Evolutionary conservation across 345 rosid species (phyloP).

Genomic region (Citrus maxima): DNA sequence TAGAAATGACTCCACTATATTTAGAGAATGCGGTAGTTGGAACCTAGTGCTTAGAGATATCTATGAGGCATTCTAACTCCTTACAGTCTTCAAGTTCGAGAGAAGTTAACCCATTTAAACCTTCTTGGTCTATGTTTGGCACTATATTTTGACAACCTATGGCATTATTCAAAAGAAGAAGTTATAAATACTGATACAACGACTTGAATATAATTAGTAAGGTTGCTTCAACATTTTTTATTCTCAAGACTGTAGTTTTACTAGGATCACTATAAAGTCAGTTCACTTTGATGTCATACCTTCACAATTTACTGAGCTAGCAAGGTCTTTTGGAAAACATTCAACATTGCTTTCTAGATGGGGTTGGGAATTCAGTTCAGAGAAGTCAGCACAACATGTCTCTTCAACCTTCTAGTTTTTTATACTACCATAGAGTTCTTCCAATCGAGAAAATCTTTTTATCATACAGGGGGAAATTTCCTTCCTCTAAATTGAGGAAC

Average conservation of each 20-base stretch:
- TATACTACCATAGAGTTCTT: background rate
- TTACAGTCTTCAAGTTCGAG: background rate
- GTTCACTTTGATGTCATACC: background rate
- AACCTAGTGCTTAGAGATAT: background rate
- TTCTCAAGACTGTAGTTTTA: background rate
- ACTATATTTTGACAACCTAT: background rate
- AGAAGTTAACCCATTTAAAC: background rate
- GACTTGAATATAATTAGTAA: background rate
- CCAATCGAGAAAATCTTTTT: background rate
- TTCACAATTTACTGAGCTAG: background rate
- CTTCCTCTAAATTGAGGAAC: background rate
- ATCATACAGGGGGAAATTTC: background rate
- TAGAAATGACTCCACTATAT: background rate
- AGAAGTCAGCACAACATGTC: background rate
- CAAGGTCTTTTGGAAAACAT: background rate
- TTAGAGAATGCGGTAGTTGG: conserved; percentile 1
- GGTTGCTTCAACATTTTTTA: background rate
- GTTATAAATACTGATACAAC: background rate
- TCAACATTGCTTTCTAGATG: background rate
- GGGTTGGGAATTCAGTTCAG: background rate
- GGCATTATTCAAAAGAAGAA: background rate
- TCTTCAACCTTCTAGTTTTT: background rate
- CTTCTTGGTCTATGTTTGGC: background rate
- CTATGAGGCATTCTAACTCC: conserved; percentile 5
- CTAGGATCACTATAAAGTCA: fast-evolving